phyloP scores from a whole-genome alignment of 495 filamentous ascomycete species.

The Penicillium manginii region DNA sequence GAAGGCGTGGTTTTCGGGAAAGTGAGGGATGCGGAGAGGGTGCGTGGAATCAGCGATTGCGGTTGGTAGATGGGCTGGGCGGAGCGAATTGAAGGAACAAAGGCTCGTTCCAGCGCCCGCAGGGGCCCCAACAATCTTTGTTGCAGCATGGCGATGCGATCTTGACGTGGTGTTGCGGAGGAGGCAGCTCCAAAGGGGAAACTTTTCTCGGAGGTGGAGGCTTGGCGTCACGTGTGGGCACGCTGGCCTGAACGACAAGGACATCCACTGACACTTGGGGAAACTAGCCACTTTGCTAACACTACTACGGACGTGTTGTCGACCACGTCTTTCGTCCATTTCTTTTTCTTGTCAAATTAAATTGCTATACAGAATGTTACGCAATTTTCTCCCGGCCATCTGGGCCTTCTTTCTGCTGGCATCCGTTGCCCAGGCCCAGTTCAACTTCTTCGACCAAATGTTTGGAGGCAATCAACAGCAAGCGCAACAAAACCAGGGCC shows the following conservation, averaged over 20 bases:
- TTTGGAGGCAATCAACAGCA: constrained; percentile 62
- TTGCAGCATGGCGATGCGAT: constrained; percentile 40
- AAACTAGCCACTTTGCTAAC: not conserved
- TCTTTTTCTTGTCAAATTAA: not conserved
- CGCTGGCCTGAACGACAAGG: constrained; percentile 36
- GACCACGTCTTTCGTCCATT: not conserved
- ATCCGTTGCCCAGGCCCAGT: constrained; percentile 65
- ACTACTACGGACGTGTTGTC: not conserved
- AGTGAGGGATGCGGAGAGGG: constrained; percentile 38
- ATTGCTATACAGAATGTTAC: constrained; percentile 30
- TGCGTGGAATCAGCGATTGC: constrained; percentile 43
- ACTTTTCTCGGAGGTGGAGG: constrained; percentile 41
- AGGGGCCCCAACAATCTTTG: constrained; percentile 45
- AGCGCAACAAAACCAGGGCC: constrained; percentile 64
- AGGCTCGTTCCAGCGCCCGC: constrained; percentile 43
- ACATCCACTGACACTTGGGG: not conserved
- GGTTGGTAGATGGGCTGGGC: constrained; percentile 25
- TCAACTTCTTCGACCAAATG: constrained; percentile 90
- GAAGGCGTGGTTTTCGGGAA: constrained; percentile 32
- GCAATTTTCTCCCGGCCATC: constrained; percentile 29
- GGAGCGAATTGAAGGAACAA: constrained; percentile 35
- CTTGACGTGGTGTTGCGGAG: constrained; percentile 23
- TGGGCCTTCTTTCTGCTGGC: constrained; percentile 54
- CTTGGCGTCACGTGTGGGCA: constrained; percentile 39
- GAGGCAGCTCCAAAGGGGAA: constrained; percentile 31